Conservation (phyloP, 352 stramenopile species). For the Thalassiosira tumida region DNA sequence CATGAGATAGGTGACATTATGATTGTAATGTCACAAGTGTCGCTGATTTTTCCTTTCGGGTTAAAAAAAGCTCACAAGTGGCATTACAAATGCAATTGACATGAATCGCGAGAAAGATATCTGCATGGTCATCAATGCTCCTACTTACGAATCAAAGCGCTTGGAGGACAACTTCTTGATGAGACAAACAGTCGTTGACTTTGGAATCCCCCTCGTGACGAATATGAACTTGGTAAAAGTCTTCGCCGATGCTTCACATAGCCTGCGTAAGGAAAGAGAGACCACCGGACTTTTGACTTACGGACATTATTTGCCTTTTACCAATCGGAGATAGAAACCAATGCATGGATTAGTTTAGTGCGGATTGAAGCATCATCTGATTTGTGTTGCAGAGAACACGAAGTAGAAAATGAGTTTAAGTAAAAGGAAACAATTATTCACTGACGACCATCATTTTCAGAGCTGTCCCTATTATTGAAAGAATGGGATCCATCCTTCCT, state of each 20-base stretch:
- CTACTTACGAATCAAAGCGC: conserved; percentile 91
- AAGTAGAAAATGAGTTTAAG: no score
- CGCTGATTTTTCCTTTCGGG: no score
- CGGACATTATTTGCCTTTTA: conserved; percentile 99
- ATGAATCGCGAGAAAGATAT: conserved; percentile 96
- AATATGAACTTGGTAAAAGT: conserved; percentile 99
- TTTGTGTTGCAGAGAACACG: no score
- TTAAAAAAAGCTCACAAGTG: no score
- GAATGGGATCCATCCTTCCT: no score
- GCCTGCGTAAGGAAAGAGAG: conserved; percentile 94
- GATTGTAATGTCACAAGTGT: no score
- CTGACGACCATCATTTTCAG: no score
- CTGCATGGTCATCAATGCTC: conserved; percentile 97
- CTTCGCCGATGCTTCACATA: conserved; percentile 93
- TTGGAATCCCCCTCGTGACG: conserved; percentile 98
- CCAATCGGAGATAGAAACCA: conserved; percentile 93
- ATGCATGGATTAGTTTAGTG: conserved; percentile 97
- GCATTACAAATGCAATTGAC: conserved; percentile 93
- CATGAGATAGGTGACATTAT: no score
- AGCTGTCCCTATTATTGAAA: no score
- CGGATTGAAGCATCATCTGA: no score
- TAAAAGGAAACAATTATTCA: no score
- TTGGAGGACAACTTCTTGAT: conserved; percentile 96
- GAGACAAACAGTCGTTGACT: conserved; percentile 96
- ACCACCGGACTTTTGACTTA: conserved; percentile 94